phyloP scores from a whole-genome alignment of 1,139 yeast species.

The Yarrowia galli region DNA sequence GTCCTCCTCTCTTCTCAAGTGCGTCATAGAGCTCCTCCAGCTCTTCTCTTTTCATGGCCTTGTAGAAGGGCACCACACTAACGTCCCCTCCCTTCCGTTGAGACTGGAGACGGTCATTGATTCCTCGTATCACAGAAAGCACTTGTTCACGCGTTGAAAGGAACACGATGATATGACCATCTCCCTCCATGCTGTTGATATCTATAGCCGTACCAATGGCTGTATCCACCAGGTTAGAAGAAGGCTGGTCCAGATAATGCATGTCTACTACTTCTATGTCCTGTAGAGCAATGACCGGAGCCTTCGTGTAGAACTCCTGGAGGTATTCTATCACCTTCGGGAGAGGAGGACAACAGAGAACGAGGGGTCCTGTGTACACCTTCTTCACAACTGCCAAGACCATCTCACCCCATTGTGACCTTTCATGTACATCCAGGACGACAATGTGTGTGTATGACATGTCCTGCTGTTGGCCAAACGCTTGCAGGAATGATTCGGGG shows the following conservation, averaged over 20 bases:
- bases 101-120: conserved; percentile 11
- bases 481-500: conserved; percentile 7
- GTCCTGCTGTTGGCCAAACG: conserved; percentile 25
- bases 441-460: conserved; percentile 1
- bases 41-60: conserved; percentile 23
- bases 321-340: not conserved
- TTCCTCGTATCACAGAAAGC: not conserved
- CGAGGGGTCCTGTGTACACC: not conserved
- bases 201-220: not conserved
- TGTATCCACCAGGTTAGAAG: not conserved
- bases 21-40: conserved; percentile 9
- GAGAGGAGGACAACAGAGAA: conserved; percentile 9
- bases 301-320: not conserved
- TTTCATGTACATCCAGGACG: conserved; percentile 8
- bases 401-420: conserved; percentile 19
- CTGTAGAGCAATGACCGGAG: conserved; percentile 18
- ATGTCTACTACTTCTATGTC: conserved; percentile 5
- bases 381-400: not conserved
- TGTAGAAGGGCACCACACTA: conserved; percentile 16
- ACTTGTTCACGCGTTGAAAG: conserved; percentile 10
- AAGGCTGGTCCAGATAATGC: conserved; percentile 12
- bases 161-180: conserved; percentile 7
- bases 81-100: conserved; percentile 17
- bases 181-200: conserved; percentile 17
- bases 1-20: conserved; percentile 17